phyloP scores from a whole-genome alignment of 176 grass and related monocot species.

The Carex parvula region DNA sequence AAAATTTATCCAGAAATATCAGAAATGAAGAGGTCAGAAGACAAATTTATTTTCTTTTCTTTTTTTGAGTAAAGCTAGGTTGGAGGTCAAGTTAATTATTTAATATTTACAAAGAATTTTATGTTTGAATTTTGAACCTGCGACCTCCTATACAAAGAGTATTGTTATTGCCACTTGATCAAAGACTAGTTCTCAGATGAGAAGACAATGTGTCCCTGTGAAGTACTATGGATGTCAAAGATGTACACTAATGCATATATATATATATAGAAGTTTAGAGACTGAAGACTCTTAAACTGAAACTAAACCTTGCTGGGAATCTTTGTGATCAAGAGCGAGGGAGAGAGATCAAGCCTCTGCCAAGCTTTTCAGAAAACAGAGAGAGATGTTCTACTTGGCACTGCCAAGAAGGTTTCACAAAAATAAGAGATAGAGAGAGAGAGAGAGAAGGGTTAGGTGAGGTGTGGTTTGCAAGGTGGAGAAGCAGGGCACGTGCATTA shows the following conservation, averaged over 20 bases:
- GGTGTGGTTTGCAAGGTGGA: conserved; percentile 56
- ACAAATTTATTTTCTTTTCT: background rate
- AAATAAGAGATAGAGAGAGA: background rate
- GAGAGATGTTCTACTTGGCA: no score
- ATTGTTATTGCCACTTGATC: no score
- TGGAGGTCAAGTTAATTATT: no score
- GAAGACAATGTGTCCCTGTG: background rate
- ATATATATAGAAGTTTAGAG: conserved; percentile 14
- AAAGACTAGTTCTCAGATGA: no score
- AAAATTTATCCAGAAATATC: background rate
- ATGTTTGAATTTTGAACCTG: no score
- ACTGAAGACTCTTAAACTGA: background rate
- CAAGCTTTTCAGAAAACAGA: no score
- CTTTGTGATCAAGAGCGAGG: conserved; percentile 19
- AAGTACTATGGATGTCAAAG: background rate
- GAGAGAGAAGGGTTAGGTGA: background rate
- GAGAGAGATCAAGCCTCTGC: background rate
- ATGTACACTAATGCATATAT: no score
- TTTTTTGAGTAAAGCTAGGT: no score
- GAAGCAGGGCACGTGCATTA: conserved; percentile 91
- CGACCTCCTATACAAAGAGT: no score
- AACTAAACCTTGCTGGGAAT: conserved; percentile 10
- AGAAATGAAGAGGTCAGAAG: background rate
- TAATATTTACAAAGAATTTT: no score
- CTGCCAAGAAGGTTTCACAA: no score